Evolutionary conservation across 2,329 filamentous ascomycete species (phyloP).

Genomic region (Phaeosphaeria sp.): DNA sequence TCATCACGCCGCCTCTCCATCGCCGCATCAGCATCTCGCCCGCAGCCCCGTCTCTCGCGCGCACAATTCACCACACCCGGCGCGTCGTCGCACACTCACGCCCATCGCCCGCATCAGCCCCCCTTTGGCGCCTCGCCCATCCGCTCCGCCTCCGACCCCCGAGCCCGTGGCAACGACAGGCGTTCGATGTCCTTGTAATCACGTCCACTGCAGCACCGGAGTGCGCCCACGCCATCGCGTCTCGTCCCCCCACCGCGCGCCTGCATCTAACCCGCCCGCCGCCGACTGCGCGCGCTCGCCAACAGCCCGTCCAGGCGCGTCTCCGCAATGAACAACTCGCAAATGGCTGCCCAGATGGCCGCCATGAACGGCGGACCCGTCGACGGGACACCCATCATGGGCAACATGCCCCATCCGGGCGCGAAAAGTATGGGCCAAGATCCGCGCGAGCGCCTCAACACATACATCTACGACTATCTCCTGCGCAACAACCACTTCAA

Average conservation of each 20-base stretch:
- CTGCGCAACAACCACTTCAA: conserved; percentile 84
- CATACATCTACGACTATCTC: conserved; percentile 92
- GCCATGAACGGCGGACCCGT: conserved; percentile 68
- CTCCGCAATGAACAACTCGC: conserved; percentile 13
- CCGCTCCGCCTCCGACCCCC: conserved; percentile 21
- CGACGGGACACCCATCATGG: conserved; percentile 72
- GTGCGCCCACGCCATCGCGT: conserved; percentile 28
- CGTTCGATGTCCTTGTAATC: conserved; percentile 40
- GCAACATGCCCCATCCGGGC: conserved; percentile 59
- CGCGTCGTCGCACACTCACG: not conserved
- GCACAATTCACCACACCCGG: not conserved
- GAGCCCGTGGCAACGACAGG: conserved; percentile 29
- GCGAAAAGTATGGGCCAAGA: conserved; percentile 40
- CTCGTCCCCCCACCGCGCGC: conserved; percentile 17
- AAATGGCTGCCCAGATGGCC: conserved; percentile 39
- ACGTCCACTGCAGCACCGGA: conserved; percentile 30
- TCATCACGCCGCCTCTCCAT: conserved; percentile 1
- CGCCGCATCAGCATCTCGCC: not conserved
- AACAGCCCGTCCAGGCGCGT: too few relatives aligned
- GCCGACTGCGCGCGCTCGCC: conserved; percentile 28
- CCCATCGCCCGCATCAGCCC: conserved; percentile 2
- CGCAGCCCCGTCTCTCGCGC: not conserved
- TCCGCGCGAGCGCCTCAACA: conserved; percentile 70
- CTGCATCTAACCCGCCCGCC: conserved; percentile 16
- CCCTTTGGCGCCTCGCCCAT: conserved; percentile 19